phyloP scores from a whole-genome alignment of 176 grass and related monocot genomes.

The Avena insularis region DNA sequence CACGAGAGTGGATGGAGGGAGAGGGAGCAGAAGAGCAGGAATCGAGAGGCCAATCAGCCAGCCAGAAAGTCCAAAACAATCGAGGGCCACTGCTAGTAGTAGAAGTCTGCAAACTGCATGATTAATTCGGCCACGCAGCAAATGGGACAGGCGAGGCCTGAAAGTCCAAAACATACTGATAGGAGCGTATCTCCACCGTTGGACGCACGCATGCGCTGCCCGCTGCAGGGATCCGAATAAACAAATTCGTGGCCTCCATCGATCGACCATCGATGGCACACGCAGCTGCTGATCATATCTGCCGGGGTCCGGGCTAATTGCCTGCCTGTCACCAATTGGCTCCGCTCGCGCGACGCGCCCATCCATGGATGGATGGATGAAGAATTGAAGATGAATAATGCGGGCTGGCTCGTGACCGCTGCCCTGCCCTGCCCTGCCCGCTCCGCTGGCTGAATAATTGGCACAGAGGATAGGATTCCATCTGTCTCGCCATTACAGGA shows the following conservation, averaged over 20 bases:
- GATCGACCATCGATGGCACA: neutral
- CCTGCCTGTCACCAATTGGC: conserved; percentile 34
- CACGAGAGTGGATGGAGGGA: neutral
- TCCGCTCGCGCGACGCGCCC: conserved; percentile 27
- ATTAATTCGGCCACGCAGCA: conserved; percentile 20
- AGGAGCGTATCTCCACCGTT: conserved; percentile 36
- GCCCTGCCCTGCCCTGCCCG: neutral
- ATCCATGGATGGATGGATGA: neutral
- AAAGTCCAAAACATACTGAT: neutral
- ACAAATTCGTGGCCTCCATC: neutral
- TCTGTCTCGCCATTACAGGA: conserved; percentile 53
- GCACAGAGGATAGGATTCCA: conserved; percentile 60
- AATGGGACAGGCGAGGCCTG: neutral
- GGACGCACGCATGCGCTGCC: neutral
- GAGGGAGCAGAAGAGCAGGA: no score
- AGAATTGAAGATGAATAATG: conserved; percentile 41
- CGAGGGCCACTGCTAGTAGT: no score
- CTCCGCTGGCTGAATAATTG: conserved; percentile 50
- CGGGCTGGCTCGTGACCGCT: conserved; percentile 39
- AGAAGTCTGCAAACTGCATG: neutral
- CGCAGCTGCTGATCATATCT: neutral
- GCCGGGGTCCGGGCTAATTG: neutral
- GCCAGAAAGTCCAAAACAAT: no score
- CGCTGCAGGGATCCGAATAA: neutral
- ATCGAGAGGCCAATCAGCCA: no score